Evolutionary conservation across 225 moss, liverwort and hornwort genomes (phyloP).

Genomic region (Takakia lepidozioides): DNA sequence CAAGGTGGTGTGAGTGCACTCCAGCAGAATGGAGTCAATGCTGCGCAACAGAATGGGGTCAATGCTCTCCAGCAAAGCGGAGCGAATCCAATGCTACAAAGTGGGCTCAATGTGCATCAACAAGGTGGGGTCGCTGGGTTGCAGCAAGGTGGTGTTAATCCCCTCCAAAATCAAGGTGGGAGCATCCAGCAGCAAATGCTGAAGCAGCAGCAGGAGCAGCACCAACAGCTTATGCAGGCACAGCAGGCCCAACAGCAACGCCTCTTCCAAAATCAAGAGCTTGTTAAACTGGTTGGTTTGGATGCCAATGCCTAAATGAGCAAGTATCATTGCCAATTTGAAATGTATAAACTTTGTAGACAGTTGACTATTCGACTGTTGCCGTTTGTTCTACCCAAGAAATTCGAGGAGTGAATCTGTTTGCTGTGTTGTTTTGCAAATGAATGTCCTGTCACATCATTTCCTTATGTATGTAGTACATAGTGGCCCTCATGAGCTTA

Average conservation of each 20-base stretch:
- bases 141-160: constrained; percentile 49
- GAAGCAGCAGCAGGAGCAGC: constrained; percentile 63
- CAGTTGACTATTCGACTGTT: too few species aligned
- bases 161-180: constrained; percentile 44
- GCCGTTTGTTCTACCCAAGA: too few species aligned
- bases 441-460: too few species aligned
- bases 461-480: too few species aligned
- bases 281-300: constrained; percentile 41
- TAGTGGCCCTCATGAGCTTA: too few species aligned
- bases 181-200: constrained; percentile 59
- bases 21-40: constrained; percentile 20
- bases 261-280: constrained; percentile 53
- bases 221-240: constrained; percentile 70
- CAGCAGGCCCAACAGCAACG: constrained; percentile 79
- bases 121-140: constrained; percentile 44
- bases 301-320: neutral
- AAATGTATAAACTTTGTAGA: too few species aligned
- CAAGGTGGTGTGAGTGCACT: constrained; percentile 16
- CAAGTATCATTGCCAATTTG: too few species aligned
- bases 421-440: too few species aligned
- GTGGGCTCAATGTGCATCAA: constrained; percentile 59
- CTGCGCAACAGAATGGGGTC: constrained; percentile 34
- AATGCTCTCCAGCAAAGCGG: constrained; percentile 52
- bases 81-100: constrained; percentile 52
- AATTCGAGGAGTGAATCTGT: too few species aligned